Evolutionary conservation across 306 rosid genomes (phyloP), one percentile per base, ranked within the genome.

Genomic region (Psophocarpus tetragonolobus): DNA sequence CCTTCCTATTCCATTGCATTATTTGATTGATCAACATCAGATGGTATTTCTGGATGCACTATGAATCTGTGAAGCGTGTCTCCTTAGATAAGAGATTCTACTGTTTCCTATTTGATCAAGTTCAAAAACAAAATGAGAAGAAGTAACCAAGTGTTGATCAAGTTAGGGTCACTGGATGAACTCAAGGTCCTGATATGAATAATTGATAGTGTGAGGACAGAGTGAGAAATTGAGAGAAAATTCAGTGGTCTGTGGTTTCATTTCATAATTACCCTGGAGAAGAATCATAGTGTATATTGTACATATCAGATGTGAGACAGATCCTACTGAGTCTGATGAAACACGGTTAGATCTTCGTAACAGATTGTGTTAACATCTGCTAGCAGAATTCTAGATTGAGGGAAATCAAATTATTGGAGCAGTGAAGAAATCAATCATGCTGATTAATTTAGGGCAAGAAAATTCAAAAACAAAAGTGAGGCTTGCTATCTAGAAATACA

Each of bases 361-460:
- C 33, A 56, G 15, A 54, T 56, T 56, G 3, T 9, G 30, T 53
- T 51, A 53, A 50, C 61, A 23, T 12, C 64, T 57, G 18, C 64
- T 60, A 29, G 66, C 10, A 27, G 20, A 50, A 71, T 57, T 50
- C 54, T 66, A 27, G 32, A 44, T 14, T 8, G 27, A 21, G 21
- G 71, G 15, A 78, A 30, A 62, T 44, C 24, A 18, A 30, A 32
- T 42, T 54, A 30, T 10, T 29, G 9, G n/a, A 14, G 1, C 23
- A 33, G 27, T 33, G 53, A 71, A 44, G 50, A 50, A 36, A 51
- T 32, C 68, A 80, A 36, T 64, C 66, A 60, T 18, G 17, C 68
- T 26, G 13, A 57, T 11, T n/a, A 58, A 47, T 57, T 32, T 17
- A 18, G 45, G 24, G 33, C 47, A 44, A 20, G 67, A 27, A 58